These are phyloP conservation scores for Cystobasidium slooffiae DNA, from an alignment of 1,284 basidiomycete genomes.

Conservation along the genomic window DNA sequence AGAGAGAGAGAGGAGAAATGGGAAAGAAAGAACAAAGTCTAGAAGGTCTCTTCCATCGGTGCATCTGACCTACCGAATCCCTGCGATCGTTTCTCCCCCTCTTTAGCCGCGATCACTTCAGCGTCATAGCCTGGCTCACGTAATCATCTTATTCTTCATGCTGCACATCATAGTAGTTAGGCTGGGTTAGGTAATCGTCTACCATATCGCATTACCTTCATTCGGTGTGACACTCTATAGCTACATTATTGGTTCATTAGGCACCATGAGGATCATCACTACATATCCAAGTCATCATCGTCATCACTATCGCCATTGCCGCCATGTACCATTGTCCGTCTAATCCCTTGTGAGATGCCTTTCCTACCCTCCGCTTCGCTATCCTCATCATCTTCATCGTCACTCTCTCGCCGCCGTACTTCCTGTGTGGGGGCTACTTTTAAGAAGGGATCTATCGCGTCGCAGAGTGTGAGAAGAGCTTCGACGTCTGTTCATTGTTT, in stretches of 20 bases:
- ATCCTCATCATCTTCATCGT: constrained; percentile 45
- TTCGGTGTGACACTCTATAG: no score
- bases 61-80: neutral
- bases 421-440: constrained; percentile 46
- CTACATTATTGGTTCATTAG: neutral
- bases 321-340: constrained; percentile 2
- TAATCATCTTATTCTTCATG: no score
- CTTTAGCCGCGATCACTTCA: no score
- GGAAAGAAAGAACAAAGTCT: neutral
- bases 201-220: no score
- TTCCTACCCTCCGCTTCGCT: constrained; percentile 48
- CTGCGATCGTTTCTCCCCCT: no score
- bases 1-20: neutral
- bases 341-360: constrained; percentile 45
- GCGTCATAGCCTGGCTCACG: no score
- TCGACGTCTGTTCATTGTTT: constrained; percentile 47
- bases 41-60: no score
- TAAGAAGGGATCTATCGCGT: constrained; percentile 50
- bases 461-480: constrained; percentile 50
- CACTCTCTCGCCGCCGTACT: constrained; percentile 10
- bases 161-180: no score
- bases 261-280: neutral
- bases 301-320: constrained; percentile 37
- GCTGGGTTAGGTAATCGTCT: no score
- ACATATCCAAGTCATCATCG: constrained; percentile 51